phyloP scores from a whole-genome alignment of 306 rosid genomes.

The Lathyrus tuberosus region DNA sequence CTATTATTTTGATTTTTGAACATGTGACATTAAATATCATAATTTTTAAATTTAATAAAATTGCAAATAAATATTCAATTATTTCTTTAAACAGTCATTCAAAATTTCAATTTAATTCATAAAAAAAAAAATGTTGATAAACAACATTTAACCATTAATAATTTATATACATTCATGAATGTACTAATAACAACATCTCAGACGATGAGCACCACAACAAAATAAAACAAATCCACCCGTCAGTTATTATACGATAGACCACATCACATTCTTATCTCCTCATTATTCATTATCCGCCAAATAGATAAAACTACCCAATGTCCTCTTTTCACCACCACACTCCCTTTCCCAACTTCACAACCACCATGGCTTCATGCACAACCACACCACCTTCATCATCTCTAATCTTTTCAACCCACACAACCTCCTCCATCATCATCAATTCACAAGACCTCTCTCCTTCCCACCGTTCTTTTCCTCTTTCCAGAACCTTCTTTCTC shows the following conservation, averaged over 20 bases:
- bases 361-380: constrained; percentile 63
- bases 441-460: constrained; percentile 50
- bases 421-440: constrained; percentile 16
- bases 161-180: too few relatives aligned
- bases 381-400: constrained; percentile 52
- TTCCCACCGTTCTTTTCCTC: constrained; percentile 57
- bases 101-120: too few relatives aligned
- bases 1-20: too few relatives aligned
- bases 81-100: too few relatives aligned
- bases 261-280: constrained; percentile 1
- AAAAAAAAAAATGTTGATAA: too few relatives aligned
- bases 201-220: neutral
- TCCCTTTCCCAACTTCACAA: neutral
- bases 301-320: constrained; percentile 2
- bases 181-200: too few relatives aligned
- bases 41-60: too few relatives aligned
- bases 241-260: neutral
- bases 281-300: neutral
- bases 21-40: too few relatives aligned
- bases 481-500: constrained; percentile 47
- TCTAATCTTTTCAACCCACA: constrained; percentile 55
- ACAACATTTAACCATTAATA: too few relatives aligned
- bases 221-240: neutral
- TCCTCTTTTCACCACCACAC: neutral
- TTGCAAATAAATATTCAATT: too few relatives aligned